A percentile compares a stretch with the other conserved stretches of the same genome.
Evolutionary conservation across 345 rosid species (phyloP).

Genomic region (Eucalyptus globulus): DNA sequence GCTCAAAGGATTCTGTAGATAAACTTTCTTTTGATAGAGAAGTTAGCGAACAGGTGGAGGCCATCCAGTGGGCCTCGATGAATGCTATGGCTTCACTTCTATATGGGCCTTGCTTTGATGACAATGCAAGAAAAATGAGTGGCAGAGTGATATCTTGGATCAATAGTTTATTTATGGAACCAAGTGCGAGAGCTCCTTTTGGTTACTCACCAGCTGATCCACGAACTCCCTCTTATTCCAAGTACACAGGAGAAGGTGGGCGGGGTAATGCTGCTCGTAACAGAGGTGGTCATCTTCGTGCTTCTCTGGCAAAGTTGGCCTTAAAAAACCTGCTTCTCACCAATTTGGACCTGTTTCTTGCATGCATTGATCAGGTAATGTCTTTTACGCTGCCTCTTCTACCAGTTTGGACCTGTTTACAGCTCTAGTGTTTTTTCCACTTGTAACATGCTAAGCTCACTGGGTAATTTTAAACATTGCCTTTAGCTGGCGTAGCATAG

Average conservation of each 20-base stretch:
- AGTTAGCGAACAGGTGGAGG: conserved; percentile 82
- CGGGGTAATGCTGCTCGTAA: conserved; percentile 84
- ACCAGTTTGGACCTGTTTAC: neutral
- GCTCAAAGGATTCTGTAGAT: conserved; percentile 92
- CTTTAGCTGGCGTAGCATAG: neutral
- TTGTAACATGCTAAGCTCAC: neutral
- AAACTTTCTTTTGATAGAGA: conserved; percentile 93
- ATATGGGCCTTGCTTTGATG: conserved; percentile 97
- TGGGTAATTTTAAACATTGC: neutral
- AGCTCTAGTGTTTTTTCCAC: neutral
- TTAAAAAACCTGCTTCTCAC: conserved; percentile 93
- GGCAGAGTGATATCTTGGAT: conserved; percentile 97
- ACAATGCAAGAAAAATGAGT: conserved; percentile 97
- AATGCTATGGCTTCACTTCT: conserved; percentile 96
- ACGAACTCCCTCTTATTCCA: conserved; percentile 88
- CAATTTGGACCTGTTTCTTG: conserved; percentile 92
- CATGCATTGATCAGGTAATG: conserved; percentile 96
- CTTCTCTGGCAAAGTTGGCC: conserved; percentile 88
- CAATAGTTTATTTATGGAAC: conserved; percentile 91
- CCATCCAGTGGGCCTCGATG: conserved; percentile 96
- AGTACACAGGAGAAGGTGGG: conserved; percentile 70
- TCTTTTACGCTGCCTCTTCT: neutral
- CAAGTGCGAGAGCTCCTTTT: conserved; percentile 89
- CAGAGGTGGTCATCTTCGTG: conserved; percentile 87
- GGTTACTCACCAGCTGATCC: conserved; percentile 96